A percentile compares a stretch with the other conserved stretches of the same genome.
phyloP scores from a whole-genome alignment of 2,329 filamentous ascomycete genomes.

The Chrysoporthe puriensis region DNA sequence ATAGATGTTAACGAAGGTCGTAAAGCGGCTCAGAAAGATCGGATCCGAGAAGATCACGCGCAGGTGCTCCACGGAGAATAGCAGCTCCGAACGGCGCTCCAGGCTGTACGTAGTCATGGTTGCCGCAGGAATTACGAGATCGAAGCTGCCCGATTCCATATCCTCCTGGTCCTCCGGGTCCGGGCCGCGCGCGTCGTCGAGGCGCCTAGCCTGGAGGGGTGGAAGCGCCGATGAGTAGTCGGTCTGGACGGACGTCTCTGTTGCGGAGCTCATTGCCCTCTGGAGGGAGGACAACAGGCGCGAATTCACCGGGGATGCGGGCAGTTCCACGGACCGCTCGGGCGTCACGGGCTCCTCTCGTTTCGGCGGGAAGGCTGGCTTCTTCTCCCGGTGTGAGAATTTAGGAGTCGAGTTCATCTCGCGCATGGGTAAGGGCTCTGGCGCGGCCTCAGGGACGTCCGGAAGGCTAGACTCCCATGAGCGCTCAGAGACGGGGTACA shows the following conservation, averaged over 20 bases:
- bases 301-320: constrained; percentile 5
- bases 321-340: constrained; percentile 9
- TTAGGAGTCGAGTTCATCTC: constrained; percentile 14
- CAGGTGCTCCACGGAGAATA: constrained; percentile 59
- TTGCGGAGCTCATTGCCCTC: constrained; percentile 13
- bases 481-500: constrained; percentile 13
- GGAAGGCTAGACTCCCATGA: constrained; percentile 23
- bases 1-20: constrained; percentile 63
- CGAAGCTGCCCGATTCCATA: constrained; percentile 12
- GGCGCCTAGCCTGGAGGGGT: constrained; percentile 50
- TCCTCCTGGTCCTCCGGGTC: constrained; percentile 43
- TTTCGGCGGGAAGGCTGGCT: neutral
- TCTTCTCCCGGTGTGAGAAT: neutral
- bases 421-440: constrained; percentile 4
- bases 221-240: constrained; percentile 29
- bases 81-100: constrained; percentile 56
- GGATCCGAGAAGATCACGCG: constrained; percentile 33
- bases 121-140: constrained; percentile 33
- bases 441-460: constrained; percentile 20
- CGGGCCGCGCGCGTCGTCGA: constrained; percentile 58
- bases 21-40: constrained; percentile 56
- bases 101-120: constrained; percentile 47
- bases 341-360: constrained; percentile 8
- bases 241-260: constrained; percentile 26
- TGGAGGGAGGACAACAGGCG: constrained; percentile 2